These are phyloP conservation scores for Climacium dendroides DNA, from an alignment of 225 moss, liverwort and hornwort genomes.

Conservation along the genomic window DNA sequence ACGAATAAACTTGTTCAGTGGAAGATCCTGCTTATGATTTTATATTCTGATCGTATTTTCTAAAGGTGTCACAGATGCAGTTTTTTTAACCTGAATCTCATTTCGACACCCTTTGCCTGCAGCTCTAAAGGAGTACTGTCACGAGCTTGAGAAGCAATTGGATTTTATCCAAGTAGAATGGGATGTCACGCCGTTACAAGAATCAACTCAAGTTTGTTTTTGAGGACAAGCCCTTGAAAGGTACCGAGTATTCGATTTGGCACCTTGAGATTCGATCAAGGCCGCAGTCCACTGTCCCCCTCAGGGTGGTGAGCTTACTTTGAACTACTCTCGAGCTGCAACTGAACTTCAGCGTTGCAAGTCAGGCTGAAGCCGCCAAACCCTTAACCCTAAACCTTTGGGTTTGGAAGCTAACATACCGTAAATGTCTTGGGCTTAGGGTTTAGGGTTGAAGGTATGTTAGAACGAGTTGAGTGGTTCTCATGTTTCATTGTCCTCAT, in stretches of 20 bases:
- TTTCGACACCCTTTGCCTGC: not conserved
- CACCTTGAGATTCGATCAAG: not conserved
- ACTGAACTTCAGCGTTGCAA: not conserved
- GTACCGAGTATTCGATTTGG: not conserved
- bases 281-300: not conserved
- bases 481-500: not conserved
- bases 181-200: not conserved
- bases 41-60: not conserved
- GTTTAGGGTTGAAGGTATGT: not conserved
- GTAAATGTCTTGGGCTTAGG: not conserved
- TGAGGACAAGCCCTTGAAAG: not conserved
- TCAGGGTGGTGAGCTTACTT: not conserved
- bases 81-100: not conserved
- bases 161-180: not conserved
- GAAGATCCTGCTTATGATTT: not conserved
- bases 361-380: not conserved
- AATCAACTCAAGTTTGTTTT: not conserved
- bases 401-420: not conserved
- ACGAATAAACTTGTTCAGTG: not conserved
- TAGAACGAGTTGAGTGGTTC: not conserved
- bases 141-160: slow-evolving; percentile 19
- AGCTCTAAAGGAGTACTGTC: slow-evolving; percentile 64
- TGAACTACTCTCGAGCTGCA: not conserved
- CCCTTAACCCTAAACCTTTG: not conserved
- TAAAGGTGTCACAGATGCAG: not conserved